These are phyloP conservation scores for Pseudogymnoascus sp. DNA, from an alignment of 2,329 filamentous ascomycete species.

Conservation along the genomic window DNA sequence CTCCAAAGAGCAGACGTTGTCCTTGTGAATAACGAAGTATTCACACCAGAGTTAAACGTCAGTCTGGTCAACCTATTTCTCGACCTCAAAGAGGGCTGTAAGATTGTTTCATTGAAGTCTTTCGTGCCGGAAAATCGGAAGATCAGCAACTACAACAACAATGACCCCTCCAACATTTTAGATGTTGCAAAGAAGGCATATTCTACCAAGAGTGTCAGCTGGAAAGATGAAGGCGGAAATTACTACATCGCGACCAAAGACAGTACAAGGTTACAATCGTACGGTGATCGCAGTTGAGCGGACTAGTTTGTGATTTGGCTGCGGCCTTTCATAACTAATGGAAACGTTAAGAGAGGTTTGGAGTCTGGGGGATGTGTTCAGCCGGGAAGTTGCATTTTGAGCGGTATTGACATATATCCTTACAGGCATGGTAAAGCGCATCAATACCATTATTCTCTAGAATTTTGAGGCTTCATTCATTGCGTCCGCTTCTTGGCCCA, in stretches of 20 bases:
- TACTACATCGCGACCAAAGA: conserved; percentile 80
- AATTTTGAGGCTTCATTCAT: conserved; percentile 56
- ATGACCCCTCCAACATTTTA: conserved; percentile 74
- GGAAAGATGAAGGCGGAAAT: conserved; percentile 74
- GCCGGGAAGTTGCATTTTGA: neutral
- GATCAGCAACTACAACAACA: conserved; percentile 62
- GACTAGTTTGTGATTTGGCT: conserved; percentile 1
- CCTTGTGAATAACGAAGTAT: conserved; percentile 96
- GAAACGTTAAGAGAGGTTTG: neutral
- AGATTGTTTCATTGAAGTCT: conserved; percentile 83
- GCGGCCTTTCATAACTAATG: conserved; percentile 11
- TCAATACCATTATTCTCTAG: conserved; percentile 8
- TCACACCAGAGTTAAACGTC: conserved; percentile 79
- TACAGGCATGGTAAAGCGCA: conserved; percentile 5
- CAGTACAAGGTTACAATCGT: conserved; percentile 15
- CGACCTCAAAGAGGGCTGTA: conserved; percentile 83
- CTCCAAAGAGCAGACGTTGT: conserved; percentile 88
- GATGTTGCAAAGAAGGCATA: conserved; percentile 67
- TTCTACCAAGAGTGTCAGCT: conserved; percentile 68
- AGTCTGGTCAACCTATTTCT: conserved; percentile 81
- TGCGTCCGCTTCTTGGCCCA: conserved; percentile 75
- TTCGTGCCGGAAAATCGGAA: conserved; percentile 78
- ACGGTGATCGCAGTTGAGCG: neutral
- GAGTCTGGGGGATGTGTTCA: neutral
- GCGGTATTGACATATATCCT: conserved; percentile 7